phyloP scores from a whole-genome alignment of 2,329 filamentous ascomycete genomes.

The Pyrenochaeta sp. region DNA sequence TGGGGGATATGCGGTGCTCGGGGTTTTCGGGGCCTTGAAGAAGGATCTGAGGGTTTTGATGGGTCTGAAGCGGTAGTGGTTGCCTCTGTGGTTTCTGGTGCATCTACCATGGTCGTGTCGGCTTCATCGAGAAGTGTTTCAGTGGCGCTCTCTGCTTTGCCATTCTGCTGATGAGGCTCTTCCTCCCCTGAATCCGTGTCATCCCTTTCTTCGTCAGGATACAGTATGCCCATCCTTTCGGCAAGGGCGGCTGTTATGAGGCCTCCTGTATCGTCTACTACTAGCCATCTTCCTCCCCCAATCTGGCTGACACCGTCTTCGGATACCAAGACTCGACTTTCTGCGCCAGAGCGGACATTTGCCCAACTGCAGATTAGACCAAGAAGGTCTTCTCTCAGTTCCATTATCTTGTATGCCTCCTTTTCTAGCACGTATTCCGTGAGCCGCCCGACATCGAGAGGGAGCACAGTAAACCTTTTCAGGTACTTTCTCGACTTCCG shows the following conservation, averaged over 20 bases:
- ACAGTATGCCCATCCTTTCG: slow-evolving; percentile 85
- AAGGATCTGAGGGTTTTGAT: slow-evolving; percentile 32
- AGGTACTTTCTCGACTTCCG: slow-evolving; percentile 95
- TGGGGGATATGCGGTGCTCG: slow-evolving; percentile 54
- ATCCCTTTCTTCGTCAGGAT: slow-evolving; percentile 53
- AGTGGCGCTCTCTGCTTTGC: slow-evolving; percentile 6
- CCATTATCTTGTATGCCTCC: slow-evolving; percentile 81
- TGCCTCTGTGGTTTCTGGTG: slow-evolving; percentile 5
- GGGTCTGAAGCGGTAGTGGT: slow-evolving; percentile 25
- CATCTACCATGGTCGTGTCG: slow-evolving; percentile 29
- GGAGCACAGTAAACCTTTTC: slow-evolving; percentile 82
- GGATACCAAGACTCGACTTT: slow-evolving; percentile 35
- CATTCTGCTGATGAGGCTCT: slow-evolving; percentile 5
- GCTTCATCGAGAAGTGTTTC: slow-evolving; percentile 11
- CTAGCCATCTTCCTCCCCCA: slow-evolving; percentile 73
- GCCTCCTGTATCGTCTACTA: slow-evolving; percentile 87
- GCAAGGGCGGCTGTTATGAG: slow-evolving; percentile 83
- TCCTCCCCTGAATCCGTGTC: slow-evolving; percentile 26
- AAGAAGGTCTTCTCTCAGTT: slow-evolving; percentile 83
- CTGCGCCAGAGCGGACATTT: slow-evolving; percentile 80
- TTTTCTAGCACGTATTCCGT: slow-evolving; percentile 82
- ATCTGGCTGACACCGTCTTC: slow-evolving; percentile 46
- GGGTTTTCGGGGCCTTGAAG: slow-evolving; percentile 31
- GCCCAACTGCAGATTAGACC: slow-evolving; percentile 86
- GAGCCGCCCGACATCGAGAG: slow-evolving; percentile 79